Evolutionary conservation across 2,329 filamentous ascomycete species (phyloP), one percentile per base, ranked within the genome.

Genomic region (Curvularia hawaiiensis): DNA sequence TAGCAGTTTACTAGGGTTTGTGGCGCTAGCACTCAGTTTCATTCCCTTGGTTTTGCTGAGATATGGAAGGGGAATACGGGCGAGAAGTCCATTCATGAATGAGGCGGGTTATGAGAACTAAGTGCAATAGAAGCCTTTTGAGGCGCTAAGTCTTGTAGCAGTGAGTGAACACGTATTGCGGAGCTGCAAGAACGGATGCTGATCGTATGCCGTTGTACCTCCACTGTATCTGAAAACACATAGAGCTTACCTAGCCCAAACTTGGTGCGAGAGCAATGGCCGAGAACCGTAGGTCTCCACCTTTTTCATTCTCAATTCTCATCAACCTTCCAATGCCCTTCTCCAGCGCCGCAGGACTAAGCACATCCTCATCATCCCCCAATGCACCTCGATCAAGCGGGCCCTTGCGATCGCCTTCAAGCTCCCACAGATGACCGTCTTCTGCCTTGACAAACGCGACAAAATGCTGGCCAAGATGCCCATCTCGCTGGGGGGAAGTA

Each of bases 391-490:
- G 67, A 65, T 81, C 77, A 35, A 82, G 65, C 22, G 80, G 80
- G 1, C 79, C 79, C 54, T 77, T 79, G 56, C 78, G 74, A 5
- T 51, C 55, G 0, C 80, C 80, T 52, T 82, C 79, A 28, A 82
- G 64, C 66, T 83, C 80, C 72, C 77, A 82, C 24, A 82, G 60
- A 65, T 79, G 76, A 0, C 78, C 78, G 62, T 80, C 79, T 41
- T 68, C 75, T 2, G 75, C 78, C 62, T 79, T 80, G 28, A 82
- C 78, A 57, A 82, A 82, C 1, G 75, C 72, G 20, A 82, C 76
- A 61, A 81, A 83, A 57, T 81, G 79, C 56, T 79, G 75, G 0
- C 78, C 72, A 0, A 45, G 40, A 26, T 69, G 71, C 4, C 71
- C 67, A 0, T 70, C 69, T 35, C 74, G 72, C 1, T 60, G 61